These are phyloP conservation scores for Globisporangium takayamanum DNA, from an alignment of 352 stramenopile genomes.

Conservation along the genomic window DNA sequence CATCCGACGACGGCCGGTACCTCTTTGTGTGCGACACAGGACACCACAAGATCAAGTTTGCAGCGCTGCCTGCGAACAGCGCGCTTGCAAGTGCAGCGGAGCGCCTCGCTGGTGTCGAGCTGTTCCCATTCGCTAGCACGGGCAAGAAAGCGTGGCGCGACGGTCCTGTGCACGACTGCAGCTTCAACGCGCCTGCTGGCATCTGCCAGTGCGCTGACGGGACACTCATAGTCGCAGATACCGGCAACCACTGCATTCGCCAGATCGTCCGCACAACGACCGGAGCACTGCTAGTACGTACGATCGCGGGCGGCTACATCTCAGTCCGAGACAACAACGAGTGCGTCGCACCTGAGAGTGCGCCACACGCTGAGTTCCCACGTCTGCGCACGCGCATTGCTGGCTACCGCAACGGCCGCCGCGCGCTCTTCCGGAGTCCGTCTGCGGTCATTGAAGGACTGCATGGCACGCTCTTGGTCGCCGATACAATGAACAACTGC, in stretches of 20 bases:
- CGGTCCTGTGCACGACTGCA: constrained; percentile 26
- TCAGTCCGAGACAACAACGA: constrained; percentile 1
- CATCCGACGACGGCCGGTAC: constrained; percentile 29
- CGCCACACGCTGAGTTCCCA: constrained; percentile 5
- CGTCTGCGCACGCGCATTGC: constrained; percentile 12
- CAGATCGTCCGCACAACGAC: constrained; percentile 21
- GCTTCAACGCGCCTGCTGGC: constrained; percentile 33
- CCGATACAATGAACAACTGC: constrained; percentile 58
- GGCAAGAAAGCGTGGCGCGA: constrained; percentile 39
- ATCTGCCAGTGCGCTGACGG: constrained; percentile 34
- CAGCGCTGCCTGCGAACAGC: constrained; percentile 23
- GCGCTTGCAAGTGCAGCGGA: constrained; percentile 3
- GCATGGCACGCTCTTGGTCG: constrained; percentile 30
- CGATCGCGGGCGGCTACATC: constrained; percentile 25
- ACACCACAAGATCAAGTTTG: constrained; percentile 48
- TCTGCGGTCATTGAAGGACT: constrained; percentile 22
- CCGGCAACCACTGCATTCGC: constrained; percentile 52
- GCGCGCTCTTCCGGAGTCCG: constrained; percentile 37
- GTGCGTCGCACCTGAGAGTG: constrained; percentile 2
- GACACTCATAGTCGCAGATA: constrained; percentile 37
- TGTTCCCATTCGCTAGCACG: constrained; percentile 38
- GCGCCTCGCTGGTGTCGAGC: constrained; percentile 20
- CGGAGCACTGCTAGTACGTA: constrained; percentile 27
- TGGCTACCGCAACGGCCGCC: constrained; percentile 25
- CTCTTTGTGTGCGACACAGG: constrained; percentile 53